Evolutionary conservation across 345 rosid species (phyloP).

Genomic region (Gossypioides kirkii): DNA sequence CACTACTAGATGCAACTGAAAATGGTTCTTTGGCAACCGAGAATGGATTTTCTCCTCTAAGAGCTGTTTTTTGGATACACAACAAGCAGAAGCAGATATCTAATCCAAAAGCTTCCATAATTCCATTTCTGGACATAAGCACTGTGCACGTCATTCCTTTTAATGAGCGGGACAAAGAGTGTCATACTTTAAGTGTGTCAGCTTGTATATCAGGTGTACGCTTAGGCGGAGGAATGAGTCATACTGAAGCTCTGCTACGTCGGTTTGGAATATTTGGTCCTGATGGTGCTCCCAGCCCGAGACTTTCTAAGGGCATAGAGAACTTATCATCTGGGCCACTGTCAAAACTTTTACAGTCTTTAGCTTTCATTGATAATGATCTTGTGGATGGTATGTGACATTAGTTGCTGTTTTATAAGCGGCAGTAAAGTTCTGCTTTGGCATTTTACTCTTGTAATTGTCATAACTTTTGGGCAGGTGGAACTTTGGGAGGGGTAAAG

Average conservation of each 20-base stretch:
- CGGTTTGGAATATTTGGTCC: conserved; percentile 80
- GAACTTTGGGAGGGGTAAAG: conserved; percentile 38
- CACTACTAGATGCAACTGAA: conserved; percentile 17
- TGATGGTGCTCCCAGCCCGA: conserved; percentile 95
- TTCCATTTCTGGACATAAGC: conserved; percentile 76
- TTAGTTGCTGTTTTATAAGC: conserved; percentile 1
- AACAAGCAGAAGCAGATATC: conserved; percentile 40
- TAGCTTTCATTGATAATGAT: conserved; percentile 46
- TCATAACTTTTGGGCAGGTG: conserved; percentile 35
- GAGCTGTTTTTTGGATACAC: conserved; percentile 87
- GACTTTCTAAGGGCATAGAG: conserved; percentile 72
- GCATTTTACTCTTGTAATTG: not conserved
- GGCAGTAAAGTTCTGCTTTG: conserved; percentile 9
- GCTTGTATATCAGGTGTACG: conserved; percentile 84
- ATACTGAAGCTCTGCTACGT: conserved; percentile 78
- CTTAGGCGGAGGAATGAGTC: conserved; percentile 95
- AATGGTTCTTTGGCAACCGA: conserved; percentile 35
- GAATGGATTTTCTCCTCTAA: conserved; percentile 47
- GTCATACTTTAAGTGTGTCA: conserved; percentile 69
- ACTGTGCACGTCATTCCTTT: conserved; percentile 81
- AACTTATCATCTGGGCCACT: conserved; percentile 77
- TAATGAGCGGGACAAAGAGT: conserved; percentile 71
- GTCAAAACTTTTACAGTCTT: conserved; percentile 73
- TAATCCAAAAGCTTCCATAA: conserved; percentile 26
- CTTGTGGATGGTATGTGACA: conserved; percentile 37